A percentile compares a stretch with the other conserved stretches of the same genome.
Conservation (phyloP, 2,329 filamentous ascomycete genomes). For the Tolypocladium inflatum region DNA sequence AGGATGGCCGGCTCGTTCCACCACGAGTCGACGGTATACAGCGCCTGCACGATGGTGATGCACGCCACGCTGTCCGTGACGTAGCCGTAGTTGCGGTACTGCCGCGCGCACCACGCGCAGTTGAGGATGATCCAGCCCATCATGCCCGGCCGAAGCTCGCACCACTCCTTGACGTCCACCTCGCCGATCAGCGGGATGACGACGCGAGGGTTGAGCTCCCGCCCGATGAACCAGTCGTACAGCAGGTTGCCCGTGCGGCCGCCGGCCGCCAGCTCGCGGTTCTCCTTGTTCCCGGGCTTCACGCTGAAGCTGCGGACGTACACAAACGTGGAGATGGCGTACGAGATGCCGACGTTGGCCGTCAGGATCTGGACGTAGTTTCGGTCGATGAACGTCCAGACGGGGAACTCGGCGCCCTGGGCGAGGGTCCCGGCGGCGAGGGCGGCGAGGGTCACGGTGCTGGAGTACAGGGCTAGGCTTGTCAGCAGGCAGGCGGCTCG, state of each 20-base stretch:
- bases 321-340: slow-evolving; percentile 63
- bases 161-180: slow-evolving; percentile 83
- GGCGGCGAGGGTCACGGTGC: slow-evolving; percentile 60
- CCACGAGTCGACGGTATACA: slow-evolving; percentile 78
- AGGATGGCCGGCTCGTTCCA: slow-evolving; percentile 84
- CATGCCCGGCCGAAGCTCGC: slow-evolving; percentile 86
- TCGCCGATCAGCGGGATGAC: slow-evolving; percentile 71
- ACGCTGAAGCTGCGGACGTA: slow-evolving; percentile 79
- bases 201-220: slow-evolving; percentile 85
- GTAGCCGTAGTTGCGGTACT: slow-evolving; percentile 76
- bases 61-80: slow-evolving; percentile 81
- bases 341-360: slow-evolving; percentile 70
- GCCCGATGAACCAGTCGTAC: slow-evolving; percentile 95
- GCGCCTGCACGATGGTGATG: slow-evolving; percentile 63
- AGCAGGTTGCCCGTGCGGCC: slow-evolving; percentile 76
- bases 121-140: slow-evolving; percentile 83
- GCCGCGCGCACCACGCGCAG: slow-evolving; percentile 73
- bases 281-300: slow-evolving; percentile 60
- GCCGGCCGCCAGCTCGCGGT: slow-evolving; percentile 72
- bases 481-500: not conserved
- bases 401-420: slow-evolving; percentile 70
- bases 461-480: slow-evolving; percentile 60
- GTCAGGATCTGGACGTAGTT: slow-evolving; percentile 84
- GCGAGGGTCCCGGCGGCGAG: slow-evolving; percentile 64
- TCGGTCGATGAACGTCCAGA: slow-evolving; percentile 90